Base-by-base conservation (phyloP, 75 land plant genomes). In the Cupressus sempervirens region DNA sequence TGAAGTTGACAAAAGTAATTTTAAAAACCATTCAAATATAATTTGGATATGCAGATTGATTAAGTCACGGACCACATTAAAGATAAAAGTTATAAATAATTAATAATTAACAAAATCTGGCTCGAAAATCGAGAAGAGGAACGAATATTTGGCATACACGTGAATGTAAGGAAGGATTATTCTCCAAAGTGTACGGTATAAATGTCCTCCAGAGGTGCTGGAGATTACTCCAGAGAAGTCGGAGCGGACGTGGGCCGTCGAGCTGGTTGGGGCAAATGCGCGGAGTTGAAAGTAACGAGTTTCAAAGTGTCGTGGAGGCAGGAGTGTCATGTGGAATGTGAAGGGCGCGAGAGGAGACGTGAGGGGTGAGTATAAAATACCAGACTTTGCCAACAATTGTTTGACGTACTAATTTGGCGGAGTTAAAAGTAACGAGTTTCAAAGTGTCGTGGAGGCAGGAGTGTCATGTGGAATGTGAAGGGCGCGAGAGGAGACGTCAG, bases 401-500 rank as follows among this genome's bases (percentile, higher is more conserved):
- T n/a, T 72, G 74, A 72, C 74, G 74, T 72, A 29, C 35, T 30
- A 30, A 32, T 72, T 15, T 23, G 13, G 74, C 74, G 14, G 4
- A 26, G 11, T 72, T n/a, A n/a, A n/a, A n/a, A n/a, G n/a, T n/a
- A n/a, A n/a, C n/a, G n/a, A n/a, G n/a, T n/a, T n/a, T n/a, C n/a
- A n/a, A n/a, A n/a, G n/a, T n/a, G n/a, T n/a, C n/a, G n/a, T 30
- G 74, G 12, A 32, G 32, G 74, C 74, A 72, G 74, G 1, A 72
- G 35, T 72, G 74, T 72, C 74, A 72, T 30, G 74, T 72, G 74
- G 74, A 72, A 72, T 72, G 35, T 30, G 74, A 30, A 70, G 73
- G 30, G 65, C 1, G 65, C 4, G 65, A 58, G 26, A 5, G 23
- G 2, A 13, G 30, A 70, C 73, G 73, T 70, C 73, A 70, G 30